Percentiles rank a stretch among this genome's conserved stretches.
These are phyloP conservation scores for Monosporascus sp. DNA, from an alignment of 2,329 filamentous ascomycete genomes.

Conservation along the genomic window DNA sequence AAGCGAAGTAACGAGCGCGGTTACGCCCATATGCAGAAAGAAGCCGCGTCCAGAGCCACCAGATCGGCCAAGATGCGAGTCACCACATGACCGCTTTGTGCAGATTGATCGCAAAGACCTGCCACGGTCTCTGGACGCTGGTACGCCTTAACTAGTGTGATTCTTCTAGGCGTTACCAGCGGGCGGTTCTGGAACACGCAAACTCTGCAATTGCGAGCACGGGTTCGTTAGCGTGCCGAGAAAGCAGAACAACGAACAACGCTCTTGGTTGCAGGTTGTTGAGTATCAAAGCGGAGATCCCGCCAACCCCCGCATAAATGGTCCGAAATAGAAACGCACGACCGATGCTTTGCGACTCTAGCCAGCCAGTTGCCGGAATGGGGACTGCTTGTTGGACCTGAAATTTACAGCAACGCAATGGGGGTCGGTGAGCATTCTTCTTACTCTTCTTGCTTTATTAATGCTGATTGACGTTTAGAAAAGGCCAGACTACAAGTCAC, in stretches of 20 bases:
- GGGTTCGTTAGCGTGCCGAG: not conserved
- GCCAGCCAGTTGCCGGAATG: not conserved
- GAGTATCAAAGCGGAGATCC: not conserved
- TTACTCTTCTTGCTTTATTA: no score
- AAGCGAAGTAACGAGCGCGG: no score
- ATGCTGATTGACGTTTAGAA: not conserved
- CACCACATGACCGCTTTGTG: not conserved
- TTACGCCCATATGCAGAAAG: no score
- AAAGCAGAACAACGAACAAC: not conserved
- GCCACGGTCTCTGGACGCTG: not conserved
- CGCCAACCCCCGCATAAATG: not conserved
- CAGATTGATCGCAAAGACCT: not conserved
- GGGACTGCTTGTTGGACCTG: not conserved
- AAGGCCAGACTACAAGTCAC: not conserved
- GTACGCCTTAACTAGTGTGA: not conserved
- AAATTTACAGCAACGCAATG: no score
- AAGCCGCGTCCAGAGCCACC: no score
- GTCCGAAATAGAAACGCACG: not conserved
- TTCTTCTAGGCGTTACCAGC: no score
- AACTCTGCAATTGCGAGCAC: not conserved
- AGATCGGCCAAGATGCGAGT: no score
- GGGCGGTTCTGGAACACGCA: not conserved
- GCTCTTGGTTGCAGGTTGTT: not conserved
- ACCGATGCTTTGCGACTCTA: not conserved
- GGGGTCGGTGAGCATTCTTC: no score